Evolutionary conservation across 2,329 filamentous ascomycete species (phyloP).

Genomic region (Mariannaea elegans): DNA sequence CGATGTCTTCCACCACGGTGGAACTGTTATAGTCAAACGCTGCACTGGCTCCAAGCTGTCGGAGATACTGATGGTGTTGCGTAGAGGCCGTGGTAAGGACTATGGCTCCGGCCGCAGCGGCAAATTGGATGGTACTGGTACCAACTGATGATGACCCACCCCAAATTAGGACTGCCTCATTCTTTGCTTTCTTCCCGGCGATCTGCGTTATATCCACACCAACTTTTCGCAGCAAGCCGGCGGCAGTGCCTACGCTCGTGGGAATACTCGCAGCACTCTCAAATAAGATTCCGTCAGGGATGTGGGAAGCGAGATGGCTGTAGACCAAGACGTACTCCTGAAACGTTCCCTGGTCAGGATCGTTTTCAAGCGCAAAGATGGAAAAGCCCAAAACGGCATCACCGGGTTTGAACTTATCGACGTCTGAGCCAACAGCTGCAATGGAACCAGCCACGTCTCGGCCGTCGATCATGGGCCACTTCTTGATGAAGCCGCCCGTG

Average conservation of each 20-base stretch:
- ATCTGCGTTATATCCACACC: constrained; percentile 13
- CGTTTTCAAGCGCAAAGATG: constrained; percentile 44
- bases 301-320: constrained; percentile 23
- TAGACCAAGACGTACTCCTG: constrained; percentile 29
- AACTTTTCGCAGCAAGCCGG: constrained; percentile 33
- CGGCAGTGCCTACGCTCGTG: constrained; percentile 32
- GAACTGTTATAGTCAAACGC: constrained; percentile 55
- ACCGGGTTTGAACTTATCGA: constrained; percentile 30
- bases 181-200: neutral
- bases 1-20: constrained; percentile 28
- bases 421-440: constrained; percentile 39
- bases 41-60: constrained; percentile 52
- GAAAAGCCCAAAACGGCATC: constrained; percentile 37
- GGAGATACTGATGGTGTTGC: constrained; percentile 54
- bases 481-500: neutral
- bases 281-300: constrained; percentile 31
- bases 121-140: constrained; percentile 56
- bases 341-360: constrained; percentile 27
- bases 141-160: constrained; percentile 60
- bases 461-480: constrained; percentile 35
- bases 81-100: constrained; percentile 54
- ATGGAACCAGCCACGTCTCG: constrained; percentile 46
- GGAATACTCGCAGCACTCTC: constrained; percentile 33
- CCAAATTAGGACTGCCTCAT: constrained; percentile 46
- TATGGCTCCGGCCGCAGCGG: constrained; percentile 52